phyloP scores from a whole-genome alignment of 345 rosid species.

The Nephelium lappaceum region DNA sequence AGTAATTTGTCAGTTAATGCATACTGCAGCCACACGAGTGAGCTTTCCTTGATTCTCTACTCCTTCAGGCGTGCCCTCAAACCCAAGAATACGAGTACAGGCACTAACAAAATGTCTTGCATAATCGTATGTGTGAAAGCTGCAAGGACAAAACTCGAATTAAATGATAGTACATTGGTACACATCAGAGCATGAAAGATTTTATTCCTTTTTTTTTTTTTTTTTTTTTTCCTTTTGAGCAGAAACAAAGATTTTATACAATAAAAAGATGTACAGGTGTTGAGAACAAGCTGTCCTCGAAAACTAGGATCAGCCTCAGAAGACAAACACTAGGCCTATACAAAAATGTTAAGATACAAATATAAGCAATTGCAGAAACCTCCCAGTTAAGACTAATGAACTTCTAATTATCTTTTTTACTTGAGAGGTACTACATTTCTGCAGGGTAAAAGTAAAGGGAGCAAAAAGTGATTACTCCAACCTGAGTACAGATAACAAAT shows the following conservation, averaged over 20 bases:
- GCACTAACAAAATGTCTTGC: constrained; percentile 73
- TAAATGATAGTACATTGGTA: background rate
- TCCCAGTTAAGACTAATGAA: background rate
- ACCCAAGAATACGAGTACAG: constrained; percentile 66
- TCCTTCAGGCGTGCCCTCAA: constrained; percentile 71
- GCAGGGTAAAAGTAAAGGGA: background rate
- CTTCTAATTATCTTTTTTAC: background rate
- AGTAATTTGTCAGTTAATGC: constrained; percentile 22
- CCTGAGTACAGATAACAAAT: background rate
- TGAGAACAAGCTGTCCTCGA: background rate
- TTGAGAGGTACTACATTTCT: background rate
- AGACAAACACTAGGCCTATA: background rate
- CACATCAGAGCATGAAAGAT: background rate
- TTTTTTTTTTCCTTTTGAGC: no score
- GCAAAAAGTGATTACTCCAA: background rate
- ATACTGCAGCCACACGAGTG: constrained; percentile 59
- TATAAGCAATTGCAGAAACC: background rate
- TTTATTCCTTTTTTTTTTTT: background rate
- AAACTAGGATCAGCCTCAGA: background rate
- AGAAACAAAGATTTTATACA: background rate
- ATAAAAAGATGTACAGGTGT: background rate
- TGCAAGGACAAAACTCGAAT: constrained; percentile 24
- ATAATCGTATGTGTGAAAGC: constrained; percentile 64
- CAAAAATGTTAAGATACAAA: background rate
- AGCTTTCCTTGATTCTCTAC: constrained; percentile 68